A percentile compares a stretch with the other conserved stretches of the same genome.
phyloP scores from a whole-genome alignment of 2,329 filamentous ascomycete genomes.

The Aspergillus sp. region DNA sequence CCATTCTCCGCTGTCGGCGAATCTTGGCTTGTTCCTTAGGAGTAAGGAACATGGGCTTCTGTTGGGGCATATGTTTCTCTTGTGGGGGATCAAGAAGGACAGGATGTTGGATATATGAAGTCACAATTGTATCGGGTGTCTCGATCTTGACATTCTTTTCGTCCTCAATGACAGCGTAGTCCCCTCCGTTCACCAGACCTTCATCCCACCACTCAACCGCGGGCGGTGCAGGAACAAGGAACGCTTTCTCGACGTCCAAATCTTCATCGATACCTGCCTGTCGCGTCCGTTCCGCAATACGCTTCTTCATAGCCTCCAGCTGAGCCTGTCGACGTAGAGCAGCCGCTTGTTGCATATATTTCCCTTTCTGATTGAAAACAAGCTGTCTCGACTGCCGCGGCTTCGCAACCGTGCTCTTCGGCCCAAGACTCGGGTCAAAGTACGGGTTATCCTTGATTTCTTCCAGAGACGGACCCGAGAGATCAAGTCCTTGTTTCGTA shows the following conservation, averaged over 20 bases:
- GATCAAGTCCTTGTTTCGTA: conserved; percentile 45
- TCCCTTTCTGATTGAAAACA: conserved; percentile 89
- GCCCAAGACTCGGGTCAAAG: conserved; percentile 63
- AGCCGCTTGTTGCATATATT: conserved; percentile 92
- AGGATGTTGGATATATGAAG: conserved; percentile 85
- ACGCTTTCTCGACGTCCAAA: conserved; percentile 79
- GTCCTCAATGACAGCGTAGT: conserved; percentile 65
- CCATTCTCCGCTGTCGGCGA: conserved; percentile 81
- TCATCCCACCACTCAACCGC: conserved; percentile 98
- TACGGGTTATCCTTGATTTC: conserved; percentile 70
- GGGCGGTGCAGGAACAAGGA: conserved; percentile 74
- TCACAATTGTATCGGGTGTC: conserved; percentile 77
- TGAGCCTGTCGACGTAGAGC: conserved; percentile 80
- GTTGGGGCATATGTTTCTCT: conserved; percentile 68
- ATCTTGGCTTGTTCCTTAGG: conserved; percentile 85
- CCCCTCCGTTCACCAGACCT: conserved; percentile 66
- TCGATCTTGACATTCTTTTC: conserved; percentile 63
- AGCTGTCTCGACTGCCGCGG: conserved; percentile 67
- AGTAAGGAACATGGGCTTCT: conserved; percentile 90
- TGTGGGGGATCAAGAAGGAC: conserved; percentile 86
- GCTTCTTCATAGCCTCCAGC: conserved; percentile 89
- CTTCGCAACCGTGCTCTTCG: conserved; percentile 53
- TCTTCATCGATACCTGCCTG: conserved; percentile 94
- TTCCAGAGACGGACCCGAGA: conserved; percentile 52
- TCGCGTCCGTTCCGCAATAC: conserved; percentile 77